Conservation (phyloP, 1,139 yeast genomes). For the Nadsonia starkeyi-henricii region DNA sequence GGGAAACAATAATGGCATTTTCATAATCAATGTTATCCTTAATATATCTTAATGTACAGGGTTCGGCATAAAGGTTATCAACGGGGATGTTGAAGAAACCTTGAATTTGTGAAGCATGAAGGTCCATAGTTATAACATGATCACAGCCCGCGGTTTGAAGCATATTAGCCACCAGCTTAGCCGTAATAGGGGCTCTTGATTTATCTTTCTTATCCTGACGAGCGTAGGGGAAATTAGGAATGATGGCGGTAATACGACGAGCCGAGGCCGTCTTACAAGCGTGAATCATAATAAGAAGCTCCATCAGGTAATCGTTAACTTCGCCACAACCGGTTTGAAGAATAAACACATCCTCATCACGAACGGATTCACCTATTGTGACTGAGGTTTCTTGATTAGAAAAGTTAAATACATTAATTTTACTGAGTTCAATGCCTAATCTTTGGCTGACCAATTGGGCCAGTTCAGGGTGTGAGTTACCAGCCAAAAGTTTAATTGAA, state of each 20-base stretch:
- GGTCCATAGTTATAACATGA: slow-evolving; percentile 94
- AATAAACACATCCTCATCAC: slow-evolving; percentile 85
- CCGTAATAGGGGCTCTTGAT: slow-evolving; percentile 93
- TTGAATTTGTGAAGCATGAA: slow-evolving; percentile 95
- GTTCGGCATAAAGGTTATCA: slow-evolving; percentile 92
- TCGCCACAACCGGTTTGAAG: slow-evolving; percentile 75
- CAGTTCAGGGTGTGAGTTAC: slow-evolving; percentile 83
- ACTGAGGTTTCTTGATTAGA: slow-evolving; percentile 70
- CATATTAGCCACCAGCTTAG: slow-evolving; percentile 91
- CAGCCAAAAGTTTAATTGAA: slow-evolving; percentile 69
- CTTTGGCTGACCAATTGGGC: slow-evolving; percentile 54
- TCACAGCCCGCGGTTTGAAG: slow-evolving; percentile 91
- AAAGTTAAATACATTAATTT: slow-evolving; percentile 32
- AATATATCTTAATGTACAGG: slow-evolving; percentile 79
- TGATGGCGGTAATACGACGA: slow-evolving; percentile 83
- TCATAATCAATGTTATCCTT: slow-evolving; percentile 52
- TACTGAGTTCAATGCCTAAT: slow-evolving; percentile 27
- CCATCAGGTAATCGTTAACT: slow-evolving; percentile 80
- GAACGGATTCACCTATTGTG: slow-evolving; percentile 84
- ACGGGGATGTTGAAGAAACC: slow-evolving; percentile 95
- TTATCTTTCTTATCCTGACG: slow-evolving; percentile 96
- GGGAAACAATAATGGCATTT: slow-evolving; percentile 79
- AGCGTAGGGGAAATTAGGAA: slow-evolving; percentile 94
- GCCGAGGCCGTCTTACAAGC: slow-evolving; percentile 96
- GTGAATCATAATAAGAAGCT: slow-evolving; percentile 77